A percentile compares a stretch with the other conserved stretches of the same genome.
Evolutionary conservation across 23 red algal species (phyloP).

Genomic region (Chondrus crispus): DNA sequence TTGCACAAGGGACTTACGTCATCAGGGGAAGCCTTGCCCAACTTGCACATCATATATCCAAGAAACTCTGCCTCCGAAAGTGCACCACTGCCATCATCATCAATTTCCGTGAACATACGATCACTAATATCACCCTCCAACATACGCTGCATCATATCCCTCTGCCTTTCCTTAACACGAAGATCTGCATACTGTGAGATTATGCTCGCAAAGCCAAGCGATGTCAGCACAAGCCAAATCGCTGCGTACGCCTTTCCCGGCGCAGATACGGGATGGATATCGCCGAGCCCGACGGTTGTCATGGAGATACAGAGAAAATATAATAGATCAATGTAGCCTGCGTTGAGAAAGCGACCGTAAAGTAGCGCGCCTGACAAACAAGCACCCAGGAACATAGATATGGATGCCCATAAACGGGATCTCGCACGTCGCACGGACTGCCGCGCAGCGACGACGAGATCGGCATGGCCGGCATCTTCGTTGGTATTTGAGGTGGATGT

Average conservation of each 20-base stretch:
- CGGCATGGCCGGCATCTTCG: not conserved
- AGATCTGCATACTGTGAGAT: not conserved
- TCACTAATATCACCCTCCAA: not conserved
- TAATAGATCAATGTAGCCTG: slow-evolving; percentile 19
- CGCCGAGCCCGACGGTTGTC: slow-evolving; percentile 65
- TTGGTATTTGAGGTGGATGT: not conserved
- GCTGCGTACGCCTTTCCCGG: slow-evolving; percentile 45
- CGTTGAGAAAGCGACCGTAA: not conserved
- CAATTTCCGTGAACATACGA: slow-evolving; percentile 7
- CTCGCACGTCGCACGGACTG: not conserved
- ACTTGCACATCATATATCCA: slow-evolving; percentile 23
- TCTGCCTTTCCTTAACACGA: not conserved
- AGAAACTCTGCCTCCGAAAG: slow-evolving; percentile 39
- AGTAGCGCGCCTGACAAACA: not conserved
- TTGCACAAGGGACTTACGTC: not conserved
- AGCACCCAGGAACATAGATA: not conserved
- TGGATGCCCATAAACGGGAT: not conserved
- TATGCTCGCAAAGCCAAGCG: slow-evolving; percentile 19
- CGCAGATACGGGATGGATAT: slow-evolving; percentile 29
- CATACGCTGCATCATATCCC: not conserved
- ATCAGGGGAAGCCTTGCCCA: slow-evolving; percentile 10
- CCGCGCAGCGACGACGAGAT: not conserved
- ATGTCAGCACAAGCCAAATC: slow-evolving; percentile 15
- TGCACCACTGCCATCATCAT: slow-evolving; percentile 31
- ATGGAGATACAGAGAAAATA: slow-evolving; percentile 49